These are phyloP conservation scores for Yarrowia osloensis DNA, from an alignment of 805 yeast genomes.

Conservation along the genomic window DNA sequence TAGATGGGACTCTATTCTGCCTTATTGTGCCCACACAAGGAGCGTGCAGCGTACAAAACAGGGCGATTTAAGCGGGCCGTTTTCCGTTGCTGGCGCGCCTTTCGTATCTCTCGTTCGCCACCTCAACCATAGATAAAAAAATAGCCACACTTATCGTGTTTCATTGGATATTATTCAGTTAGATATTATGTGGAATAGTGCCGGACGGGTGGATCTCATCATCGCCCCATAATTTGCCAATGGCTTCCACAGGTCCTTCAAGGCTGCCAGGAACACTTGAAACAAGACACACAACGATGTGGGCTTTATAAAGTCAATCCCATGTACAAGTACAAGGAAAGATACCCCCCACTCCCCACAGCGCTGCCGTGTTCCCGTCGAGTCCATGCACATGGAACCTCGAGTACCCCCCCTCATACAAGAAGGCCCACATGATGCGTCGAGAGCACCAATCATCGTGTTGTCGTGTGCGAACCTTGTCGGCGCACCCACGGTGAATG, in stretches of 20 bases:
- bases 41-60: neutral
- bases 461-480: neutral
- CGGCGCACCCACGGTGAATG: neutral
- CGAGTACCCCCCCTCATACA: neutral
- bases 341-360: no score
- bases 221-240: neutral
- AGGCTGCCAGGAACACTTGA: neutral
- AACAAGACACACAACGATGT: no score
- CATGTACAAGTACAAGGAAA: no score
- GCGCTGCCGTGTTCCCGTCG: no score
- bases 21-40: neutral
- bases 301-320: no score
- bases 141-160: neutral
- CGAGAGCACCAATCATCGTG: neutral
- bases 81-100: neutral
- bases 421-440: neutral
- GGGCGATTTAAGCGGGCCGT: constrained; percentile 12
- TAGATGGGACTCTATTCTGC: neutral
- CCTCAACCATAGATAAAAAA: neutral
- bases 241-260: no score
- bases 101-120: neutral
- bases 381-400: neutral
- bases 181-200: neutral
- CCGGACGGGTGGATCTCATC: neutral
- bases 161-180: neutral